phyloP scores from a whole-genome alignment of 805 yeast species.

The Cyberlindnera maclurae region DNA sequence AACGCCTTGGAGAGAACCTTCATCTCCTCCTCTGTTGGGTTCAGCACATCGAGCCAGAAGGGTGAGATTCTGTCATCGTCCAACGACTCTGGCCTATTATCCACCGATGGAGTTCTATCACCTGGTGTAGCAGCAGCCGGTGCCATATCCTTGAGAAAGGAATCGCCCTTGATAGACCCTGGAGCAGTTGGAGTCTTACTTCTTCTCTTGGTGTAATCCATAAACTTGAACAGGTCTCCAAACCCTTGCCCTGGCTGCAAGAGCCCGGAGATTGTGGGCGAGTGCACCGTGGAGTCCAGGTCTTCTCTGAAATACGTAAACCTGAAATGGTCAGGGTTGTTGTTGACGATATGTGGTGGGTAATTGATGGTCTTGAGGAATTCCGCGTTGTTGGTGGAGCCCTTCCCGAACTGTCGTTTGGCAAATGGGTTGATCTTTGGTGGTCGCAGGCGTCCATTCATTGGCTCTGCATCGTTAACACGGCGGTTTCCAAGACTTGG shows the following conservation, averaged over 20 bases:
- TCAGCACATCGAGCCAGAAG: constrained; percentile 89
- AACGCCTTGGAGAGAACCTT: constrained; percentile 83
- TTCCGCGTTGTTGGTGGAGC: constrained; percentile 12
- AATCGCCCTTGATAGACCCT: constrained; percentile 6
- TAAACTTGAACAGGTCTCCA: constrained; percentile 53
- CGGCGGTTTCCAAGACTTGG: constrained; percentile 33
- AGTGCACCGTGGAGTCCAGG: constrained; percentile 80
- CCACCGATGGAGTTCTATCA: constrained; percentile 4
- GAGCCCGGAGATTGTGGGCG: constrained; percentile 81
- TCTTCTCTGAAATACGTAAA: constrained; percentile 93
- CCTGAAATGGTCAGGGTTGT: constrained; percentile 53
- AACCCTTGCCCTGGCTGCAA: constrained; percentile 55
- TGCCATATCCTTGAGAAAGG: neutral
- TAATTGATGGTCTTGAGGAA: constrained; percentile 26
- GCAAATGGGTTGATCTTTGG: constrained; percentile 73
- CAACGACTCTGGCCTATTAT: neutral
- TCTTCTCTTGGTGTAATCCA: constrained; percentile 22
- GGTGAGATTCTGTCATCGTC: constrained; percentile 43
- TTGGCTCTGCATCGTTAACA: constrained; percentile 49
- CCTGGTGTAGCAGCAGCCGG: constrained; percentile 1
- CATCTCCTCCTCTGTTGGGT: constrained; percentile 97
- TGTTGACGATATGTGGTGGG: constrained; percentile 38
- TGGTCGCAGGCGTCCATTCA: constrained; percentile 67
- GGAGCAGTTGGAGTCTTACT: constrained; percentile 10
- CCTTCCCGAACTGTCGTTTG: constrained; percentile 19